Base-by-base conservation (phyloP, 371 early-diverging fungal species). In the Chytridiales sp. region DNA sequence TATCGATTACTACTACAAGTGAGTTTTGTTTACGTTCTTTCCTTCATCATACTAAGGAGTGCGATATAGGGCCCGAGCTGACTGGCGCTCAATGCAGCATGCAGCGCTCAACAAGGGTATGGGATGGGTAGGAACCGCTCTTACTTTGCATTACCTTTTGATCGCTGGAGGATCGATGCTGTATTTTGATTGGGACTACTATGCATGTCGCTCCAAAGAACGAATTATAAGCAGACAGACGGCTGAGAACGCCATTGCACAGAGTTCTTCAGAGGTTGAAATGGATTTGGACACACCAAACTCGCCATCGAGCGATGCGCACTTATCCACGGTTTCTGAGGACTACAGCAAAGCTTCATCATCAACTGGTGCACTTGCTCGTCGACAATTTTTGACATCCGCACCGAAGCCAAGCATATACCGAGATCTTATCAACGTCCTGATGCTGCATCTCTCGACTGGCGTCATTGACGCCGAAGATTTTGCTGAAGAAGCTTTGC, bases 401-500 rank as follows among this genome's bases (percentile, higher is more conserved):
- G 9, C 13, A 19, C 9, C 9, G 21, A 9, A 21, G 15, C 13
- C 8, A 22, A 17, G n/a, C 47, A 29, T 40, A 11, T 43, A 19
- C 17, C 3, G 34, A 2, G 57, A 56, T 2, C 34, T 56, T 11
- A n/a, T 46, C 4, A 29, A 44, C n/a, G 57, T 56, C 6, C 26
- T 56, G 11, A 22, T 30, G 11, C 47, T 46, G 24, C 57, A 56
- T 34, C 22, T 56, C 3, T n/a, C n/a, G 5, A 27, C 9, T 8
- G 44, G 26, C 19, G 36, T 17, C 30, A 56, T 56, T 47, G 57
- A 56, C 22, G 19, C 47, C 34, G 65, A 55, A 38, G 59, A 64
- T 58, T 58, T 64, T 47, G 48, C 58, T 2, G 52, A 57, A 34
- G 56, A 55, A 55, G 56, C 49, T 13, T 40, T 53, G 11, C n/a